Base-by-base conservation (phyloP, 2,329 filamentous ascomycete species). In the Microdochium nivale region DNA sequence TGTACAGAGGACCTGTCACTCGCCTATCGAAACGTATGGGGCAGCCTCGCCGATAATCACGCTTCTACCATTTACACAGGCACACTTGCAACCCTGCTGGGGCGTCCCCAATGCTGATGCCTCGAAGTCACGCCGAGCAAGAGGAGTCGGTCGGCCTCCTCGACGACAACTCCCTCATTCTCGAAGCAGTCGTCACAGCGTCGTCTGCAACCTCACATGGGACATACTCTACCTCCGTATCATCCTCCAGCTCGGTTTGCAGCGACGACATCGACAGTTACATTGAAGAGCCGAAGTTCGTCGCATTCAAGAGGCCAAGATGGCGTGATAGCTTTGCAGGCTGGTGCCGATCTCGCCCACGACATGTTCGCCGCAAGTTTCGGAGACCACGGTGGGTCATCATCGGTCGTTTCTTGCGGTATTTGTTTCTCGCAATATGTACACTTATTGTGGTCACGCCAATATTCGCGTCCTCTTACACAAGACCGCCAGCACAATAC, bases 401-500 rank as follows among this genome's bases (percentile, higher is more conserved):
- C 19, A 35, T 53, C 2, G 23, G 55, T 9, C 37, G 50, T 16
- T 32, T 60, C 2, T 30, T 65, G 27, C 62, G 60, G 35, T 62
- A 64, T 40, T 48, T 51, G 11, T 2, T 65, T 14, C 35, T 62
- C n/a, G 24, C 66, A 10, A 27, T 71, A 16, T 55, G 65, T 23
- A 55, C 64, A 3, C 58, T 74, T 13, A 53, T 68, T 19, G 43
- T 65, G 24, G 56, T 57, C 1, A 68, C 65, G 1, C 63, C 65
- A 2, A 57, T 74, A 8, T 63, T 76, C 32, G 70, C 70, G 9
- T 69, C 71, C 0, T 76, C 73, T 1, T 78, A 78, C 55, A 65
- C 60, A 8, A 61, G 62, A 27, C 67, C 67, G 2, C 70, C 69
- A 8, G 54, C 60, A 2, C 73, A 74, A 54, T 72, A 72, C 54